Conservation (phyloP, 2,329 filamentous ascomycete genomes). For the Penicillium italicum region DNA sequence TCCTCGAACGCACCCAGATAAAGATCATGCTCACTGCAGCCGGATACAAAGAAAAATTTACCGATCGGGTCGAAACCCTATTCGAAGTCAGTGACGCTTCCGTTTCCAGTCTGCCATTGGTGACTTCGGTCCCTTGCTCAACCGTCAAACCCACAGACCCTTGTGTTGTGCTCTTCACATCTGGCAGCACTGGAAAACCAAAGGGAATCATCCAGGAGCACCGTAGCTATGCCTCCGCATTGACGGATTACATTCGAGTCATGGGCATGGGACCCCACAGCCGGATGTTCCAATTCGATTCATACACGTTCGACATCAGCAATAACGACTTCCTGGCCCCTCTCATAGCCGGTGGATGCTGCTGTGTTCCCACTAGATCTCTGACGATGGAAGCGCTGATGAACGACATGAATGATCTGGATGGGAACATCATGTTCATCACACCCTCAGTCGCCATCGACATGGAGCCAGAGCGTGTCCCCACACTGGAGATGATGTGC, state of each 20-base stretch:
- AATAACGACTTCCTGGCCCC: slow-evolving; percentile 25
- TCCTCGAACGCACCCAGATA: slow-evolving; percentile 67
- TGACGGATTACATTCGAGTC: slow-evolving; percentile 20
- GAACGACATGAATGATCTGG: slow-evolving; percentile 14
- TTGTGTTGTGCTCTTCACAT: slow-evolving; percentile 27
- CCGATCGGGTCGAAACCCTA: background rate
- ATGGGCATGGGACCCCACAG: slow-evolving; percentile 17
- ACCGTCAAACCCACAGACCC: slow-evolving; percentile 16
- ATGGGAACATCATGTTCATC: slow-evolving; percentile 25
- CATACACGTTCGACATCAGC: slow-evolving; percentile 30
- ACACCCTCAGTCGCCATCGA: slow-evolving; percentile 27
- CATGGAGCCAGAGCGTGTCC: slow-evolving; percentile 19
- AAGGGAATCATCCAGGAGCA: slow-evolving; percentile 30
- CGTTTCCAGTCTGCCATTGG: background rate
- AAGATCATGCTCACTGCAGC: slow-evolving; percentile 59
- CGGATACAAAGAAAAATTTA: slow-evolving; percentile 9
- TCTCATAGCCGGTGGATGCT: slow-evolving; percentile 25
- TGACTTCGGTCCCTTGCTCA: background rate
- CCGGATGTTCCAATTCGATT: slow-evolving; percentile 28
- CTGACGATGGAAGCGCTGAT: slow-evolving; percentile 15
- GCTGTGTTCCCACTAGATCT: slow-evolving; percentile 23
- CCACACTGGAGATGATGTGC: slow-evolving; percentile 21
- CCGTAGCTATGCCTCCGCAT: slow-evolving; percentile 20
- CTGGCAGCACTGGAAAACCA: slow-evolving; percentile 26
- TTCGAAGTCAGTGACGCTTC: slow-evolving; percentile 16